Percentiles rank a stretch among this genome's conserved stretches.
Conservation (phyloP, 768 basidiomycete species). For the Podaxis pistillaris region DNA sequence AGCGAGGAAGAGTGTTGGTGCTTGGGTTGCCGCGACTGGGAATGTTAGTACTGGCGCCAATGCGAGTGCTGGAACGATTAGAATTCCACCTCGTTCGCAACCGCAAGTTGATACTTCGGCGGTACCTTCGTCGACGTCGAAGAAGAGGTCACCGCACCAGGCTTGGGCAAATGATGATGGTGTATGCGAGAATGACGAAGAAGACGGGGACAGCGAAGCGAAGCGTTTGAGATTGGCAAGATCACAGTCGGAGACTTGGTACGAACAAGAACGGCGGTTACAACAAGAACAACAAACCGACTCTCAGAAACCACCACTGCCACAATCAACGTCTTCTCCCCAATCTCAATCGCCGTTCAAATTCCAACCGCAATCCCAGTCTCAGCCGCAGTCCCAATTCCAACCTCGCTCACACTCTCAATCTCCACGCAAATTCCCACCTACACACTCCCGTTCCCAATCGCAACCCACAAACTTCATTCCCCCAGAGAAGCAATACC, state of each 20-base stretch:
- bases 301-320: background rate
- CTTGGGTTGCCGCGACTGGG: background rate
- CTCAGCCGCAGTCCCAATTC: background rate
- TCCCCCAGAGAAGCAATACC: constrained; percentile 33
- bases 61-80: background rate
- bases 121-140: background rate
- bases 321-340: background rate
- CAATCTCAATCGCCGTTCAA: background rate
- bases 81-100: background rate
- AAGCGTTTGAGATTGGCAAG: constrained; percentile 11
- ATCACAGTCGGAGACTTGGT: constrained; percentile 13
- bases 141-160: constrained; percentile 13
- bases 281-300: background rate
- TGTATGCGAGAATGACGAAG: background rate
- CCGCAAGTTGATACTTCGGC: background rate
- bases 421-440: background rate
- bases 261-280: background rate
- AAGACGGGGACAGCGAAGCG: constrained; percentile 3
- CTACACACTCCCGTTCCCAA: background rate
- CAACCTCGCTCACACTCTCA: background rate
- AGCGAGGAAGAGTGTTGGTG: background rate
- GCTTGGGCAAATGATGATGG: constrained; percentile 14
- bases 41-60: background rate
- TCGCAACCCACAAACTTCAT: background rate
- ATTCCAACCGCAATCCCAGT: background rate